These are phyloP conservation scores for Ochromonadaceae sp. DNA, from an alignment of 352 stramenopile genomes.

Conservation along the genomic window DNA sequence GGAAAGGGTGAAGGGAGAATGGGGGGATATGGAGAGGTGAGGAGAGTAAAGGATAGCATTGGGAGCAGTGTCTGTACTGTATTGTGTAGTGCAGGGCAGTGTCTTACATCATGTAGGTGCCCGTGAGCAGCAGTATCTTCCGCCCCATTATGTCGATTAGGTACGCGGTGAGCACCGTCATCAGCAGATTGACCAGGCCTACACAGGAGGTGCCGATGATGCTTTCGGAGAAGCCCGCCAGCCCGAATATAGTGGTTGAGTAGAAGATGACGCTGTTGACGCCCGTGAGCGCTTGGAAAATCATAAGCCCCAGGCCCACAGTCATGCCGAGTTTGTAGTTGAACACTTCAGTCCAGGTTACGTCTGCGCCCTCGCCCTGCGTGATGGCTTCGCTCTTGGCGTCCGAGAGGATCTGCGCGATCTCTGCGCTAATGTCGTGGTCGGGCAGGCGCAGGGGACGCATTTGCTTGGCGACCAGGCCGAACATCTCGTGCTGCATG, in stretches of 20 bases:
- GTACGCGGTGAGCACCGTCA: conserved; percentile 53
- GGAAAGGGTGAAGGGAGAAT: neutral
- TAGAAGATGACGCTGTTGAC: conserved; percentile 80
- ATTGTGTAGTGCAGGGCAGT: too few relatives aligned
- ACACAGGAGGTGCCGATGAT: conserved; percentile 30
- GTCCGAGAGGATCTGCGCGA: too few relatives aligned
- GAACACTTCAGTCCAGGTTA: conserved; percentile 14
- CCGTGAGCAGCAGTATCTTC: conserved; percentile 47
- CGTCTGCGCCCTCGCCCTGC: too few relatives aligned
- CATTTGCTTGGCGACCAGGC: too few relatives aligned
- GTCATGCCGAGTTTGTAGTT: neutral
- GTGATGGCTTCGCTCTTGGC: too few relatives aligned
- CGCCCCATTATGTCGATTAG: conserved; percentile 52
- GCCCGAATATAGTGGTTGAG: conserved; percentile 68
- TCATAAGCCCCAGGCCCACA: conserved; percentile 6
- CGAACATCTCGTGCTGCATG: too few relatives aligned
- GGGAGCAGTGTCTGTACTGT: conserved; percentile 41
- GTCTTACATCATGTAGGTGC: conserved; percentile 53
- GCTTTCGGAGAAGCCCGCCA: conserved; percentile 55
- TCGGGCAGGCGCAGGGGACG: too few relatives aligned
- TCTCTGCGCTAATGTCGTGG: too few relatives aligned
- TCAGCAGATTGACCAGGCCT: conserved; percentile 43
- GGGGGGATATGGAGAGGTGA: too few relatives aligned
- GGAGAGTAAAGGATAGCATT: conserved; percentile 24
- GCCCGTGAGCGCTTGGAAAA: conserved; percentile 49